Base-by-base conservation (phyloP, 495 filamentous ascomycete species). In the Cladorrhinum samala region DNA sequence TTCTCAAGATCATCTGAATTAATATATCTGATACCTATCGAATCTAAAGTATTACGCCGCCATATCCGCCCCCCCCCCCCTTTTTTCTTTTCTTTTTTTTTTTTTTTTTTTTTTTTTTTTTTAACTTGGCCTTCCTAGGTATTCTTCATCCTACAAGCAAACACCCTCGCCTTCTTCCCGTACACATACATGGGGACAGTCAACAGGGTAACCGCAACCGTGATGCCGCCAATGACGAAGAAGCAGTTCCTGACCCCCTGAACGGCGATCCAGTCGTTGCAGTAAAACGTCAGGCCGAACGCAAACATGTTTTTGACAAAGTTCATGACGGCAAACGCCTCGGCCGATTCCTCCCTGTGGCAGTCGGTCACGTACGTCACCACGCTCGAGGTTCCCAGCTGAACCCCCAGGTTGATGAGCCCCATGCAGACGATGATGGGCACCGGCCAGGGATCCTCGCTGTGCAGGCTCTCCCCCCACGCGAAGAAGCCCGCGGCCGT, bases 401-500 rank as follows among this genome's bases (percentile, higher is more conserved):
- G 68, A 25, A 74, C 69, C 3, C 71, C 69, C 23, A 77, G 70
- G 49, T 74, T 72, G 46, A 74, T 72, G 16, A 77, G 25, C 0
- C 74, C 74, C 51, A 72, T 60, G 33, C 68, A 69, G 7, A 77
- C 64, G 44, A 77, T 64, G 0, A 75, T 68, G 2, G 72, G 70
- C 1, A 73, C 63, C 16, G 40, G 23, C 67, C 64, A 67, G 3
- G 62, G 49, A 19, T 52, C 44, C 19, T 60, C 36, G 13, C 55
- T 56, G 39, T 61, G 45, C 2, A 72, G 61, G 2, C 64, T 60
- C 51, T 70, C 65, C 17, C 72, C 72, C 65, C 70, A 73, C 17
- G 71, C 73, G 54, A 73, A 75, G 68, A 75, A 75, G 16, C 70
- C 71, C 0, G 69, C 68, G 24, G 68, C 66, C 1, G 70, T 72